Evolutionary conservation across 805 yeast genomes (phyloP), one percentile per base, ranked within the genome.

Genomic region (Cyberlindnera xylosilytica): DNA sequence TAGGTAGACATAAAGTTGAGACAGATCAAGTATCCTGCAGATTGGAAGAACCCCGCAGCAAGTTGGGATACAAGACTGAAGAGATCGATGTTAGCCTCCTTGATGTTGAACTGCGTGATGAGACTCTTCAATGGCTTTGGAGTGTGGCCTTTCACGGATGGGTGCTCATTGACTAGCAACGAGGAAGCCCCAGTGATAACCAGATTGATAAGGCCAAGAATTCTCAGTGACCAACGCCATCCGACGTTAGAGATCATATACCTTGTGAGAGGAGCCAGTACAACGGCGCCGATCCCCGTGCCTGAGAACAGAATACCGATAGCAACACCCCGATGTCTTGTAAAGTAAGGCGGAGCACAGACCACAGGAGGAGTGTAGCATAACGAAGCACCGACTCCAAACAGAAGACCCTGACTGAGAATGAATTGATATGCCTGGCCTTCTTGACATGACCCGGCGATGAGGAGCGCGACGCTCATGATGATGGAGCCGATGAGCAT

Each of bases 301-400:
- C 70, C 70, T 20, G 64, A 55, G 40, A 65, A 65, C 12, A 64
- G 38, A 3, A 64, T 36, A 2, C 70, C 70, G 57, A 63, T 51
- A 1, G 69, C 69, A 40, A 61, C 52, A 7, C 62, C 68, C 35
- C 69, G 45, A 43, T 62, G 57, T 23, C 54, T 48, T 11, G 48
- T 50, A 46, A 59, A 66, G 45, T 48, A 64, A 3, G 58, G 56
- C 9, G 68, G 68, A 4, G 63, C 64, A 46, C 62, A 60, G 0
- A 60, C 61, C 20, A 64, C 63, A 3, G 69, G 68, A 1, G 68
- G 63, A 13, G 59, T 39, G 44, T 66, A 66, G 2, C 57, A 36
- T n/a, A 62, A 20, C 6, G 65, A 56, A 6, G 65, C 52, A 4
- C 70, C 70, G 13, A 61, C 33, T 1, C 70, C 69, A 41, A 57